Evolutionary conservation across 495 filamentous ascomycete species (phyloP), one percentile per base, ranked within the genome.

Genomic region (Elasticomyces elasticus): DNA sequence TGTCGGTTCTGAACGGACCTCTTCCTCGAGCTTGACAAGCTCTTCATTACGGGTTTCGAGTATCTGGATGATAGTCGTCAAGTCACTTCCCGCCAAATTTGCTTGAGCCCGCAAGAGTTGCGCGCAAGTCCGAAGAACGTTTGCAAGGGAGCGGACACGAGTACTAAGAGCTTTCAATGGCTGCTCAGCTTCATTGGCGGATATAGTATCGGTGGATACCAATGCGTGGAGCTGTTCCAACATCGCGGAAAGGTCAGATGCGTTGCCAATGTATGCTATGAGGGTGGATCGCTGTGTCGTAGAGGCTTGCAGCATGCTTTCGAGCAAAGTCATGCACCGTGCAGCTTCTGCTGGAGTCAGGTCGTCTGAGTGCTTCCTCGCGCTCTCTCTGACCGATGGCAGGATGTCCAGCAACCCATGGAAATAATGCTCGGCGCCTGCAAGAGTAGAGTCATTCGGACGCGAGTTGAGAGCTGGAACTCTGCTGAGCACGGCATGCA

Each of bases 291-390:
- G 79, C 67, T 97, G 90, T 23, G 74, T 73, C 33, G 94, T 69
- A 37, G 79, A 64, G 15, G 83, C 67, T 53, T 83, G 73, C 30
- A 96, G 65, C 22, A 97, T 71, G 45, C 89, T 84, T 64, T 99
- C 92, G 31, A 95, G 67, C 46, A 83, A 87, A 0, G 87, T 87
- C 12, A 84, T 74, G 66, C 88, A 89, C 57, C 89, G 76, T 26
- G 77, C 73, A 15, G 92, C 76, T 53, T 95, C 87, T 11, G 83
- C 80, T 46, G 76, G 72, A 57, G 80, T 94, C 19, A 99, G 70
- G 57, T 97, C 94, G 17, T 85, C 84, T 0, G 85, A 89, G 66
- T 89, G 89, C 30, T 84, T 82, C 17, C 77, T 73, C 11, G 76
- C 68, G 19, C 80, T 75, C 37, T 79, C 69, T 59, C 89, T 77